Evolutionary conservation across 2,329 filamentous ascomycete species (phyloP), one percentile per base, ranked within the genome.

Genomic region (Huntiella bhutanensis): DNA sequence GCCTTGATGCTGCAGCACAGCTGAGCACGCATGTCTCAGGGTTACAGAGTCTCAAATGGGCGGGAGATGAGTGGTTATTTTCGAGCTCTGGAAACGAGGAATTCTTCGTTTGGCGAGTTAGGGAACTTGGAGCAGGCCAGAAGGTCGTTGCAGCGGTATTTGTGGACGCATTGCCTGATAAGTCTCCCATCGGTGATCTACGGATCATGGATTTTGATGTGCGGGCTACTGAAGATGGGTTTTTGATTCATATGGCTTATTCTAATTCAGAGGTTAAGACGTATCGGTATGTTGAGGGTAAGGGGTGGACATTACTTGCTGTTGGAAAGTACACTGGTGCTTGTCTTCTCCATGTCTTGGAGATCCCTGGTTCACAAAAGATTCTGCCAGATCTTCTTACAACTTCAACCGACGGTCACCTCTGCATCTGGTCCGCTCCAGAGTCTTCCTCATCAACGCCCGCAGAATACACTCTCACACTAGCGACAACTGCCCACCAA

Each of bases 61-160:
- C 81, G 1, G 69, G 73, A 41, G 73, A 79, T 2, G 59, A 66
- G 1, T 81, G 80, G 54, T 71, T 98, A 2, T 82, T 96, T 58
- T 94, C 83, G 52, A 87, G 84, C 55, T 85, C 75, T 4, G 91
- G 87, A 0, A 79, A 77, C 51, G 88, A 95, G 58, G 88, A 98
- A 60, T 80, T 96, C 52, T 88, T 80, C 54, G 71, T 87, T 8
- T 98, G 91, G 88, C 70, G 73, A 36, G 60, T 88, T 33, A 66
- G 65, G 41, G 56, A 57, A 8, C 58, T 82, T 5, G 66, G 75
- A 19, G 64, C 67, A 1, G 61, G 57, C 10, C 68, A 69, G 43
- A 53, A 54, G 11, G 68, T 69, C 3, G 59, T 77, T 2, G 73
- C 70, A 0, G 65, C 78, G 2, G 59, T 73, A 10, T 71, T 72